These are phyloP conservation scores for Clonostachys byssicola DNA, from an alignment of 2,329 filamentous ascomycete genomes.

Conservation along the genomic window DNA sequence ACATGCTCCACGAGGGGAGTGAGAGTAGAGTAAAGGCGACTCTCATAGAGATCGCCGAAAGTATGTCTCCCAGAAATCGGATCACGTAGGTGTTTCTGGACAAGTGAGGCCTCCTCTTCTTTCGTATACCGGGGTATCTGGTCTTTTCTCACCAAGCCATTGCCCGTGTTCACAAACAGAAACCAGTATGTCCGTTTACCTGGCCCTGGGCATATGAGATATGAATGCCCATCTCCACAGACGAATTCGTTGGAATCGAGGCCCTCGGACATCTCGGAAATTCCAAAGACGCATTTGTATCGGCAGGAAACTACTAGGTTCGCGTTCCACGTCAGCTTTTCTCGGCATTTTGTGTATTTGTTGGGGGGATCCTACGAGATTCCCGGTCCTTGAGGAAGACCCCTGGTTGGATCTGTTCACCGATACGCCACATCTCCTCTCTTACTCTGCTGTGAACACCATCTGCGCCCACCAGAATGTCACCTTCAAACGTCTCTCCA, in stretches of 20 bases:
- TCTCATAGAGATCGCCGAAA: constrained; percentile 19
- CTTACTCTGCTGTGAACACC: constrained; percentile 47
- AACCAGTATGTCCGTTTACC: not conserved
- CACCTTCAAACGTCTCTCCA: constrained; percentile 20
- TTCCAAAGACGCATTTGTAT: constrained; percentile 30
- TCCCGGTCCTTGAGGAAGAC: constrained; percentile 12
- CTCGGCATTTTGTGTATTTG: not conserved
- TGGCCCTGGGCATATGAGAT: not conserved
- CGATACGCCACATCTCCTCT: constrained; percentile 14
- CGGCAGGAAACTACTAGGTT: constrained; percentile 8
- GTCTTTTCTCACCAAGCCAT: constrained; percentile 14
- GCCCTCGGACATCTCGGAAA: constrained; percentile 19
- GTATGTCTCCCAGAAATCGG: constrained; percentile 13
- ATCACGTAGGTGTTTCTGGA: constrained; percentile 11
- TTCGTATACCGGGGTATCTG: constrained; percentile 24
- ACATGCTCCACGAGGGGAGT: constrained; percentile 23
- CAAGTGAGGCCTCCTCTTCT: constrained; percentile 20
- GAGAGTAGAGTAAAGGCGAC: constrained; percentile 15
- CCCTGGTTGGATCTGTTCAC: constrained; percentile 2
- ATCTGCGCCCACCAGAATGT: constrained; percentile 50
- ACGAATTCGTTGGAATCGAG: constrained; percentile 27
- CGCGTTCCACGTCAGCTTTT: not conserved
- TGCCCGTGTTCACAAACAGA: constrained; percentile 5
- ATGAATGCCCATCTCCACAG: constrained; percentile 12
- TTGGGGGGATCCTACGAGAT: not conserved